Conservation (phyloP, 192 early-diverging fungal genomes). For the Gonapodya prolifera region DNA sequence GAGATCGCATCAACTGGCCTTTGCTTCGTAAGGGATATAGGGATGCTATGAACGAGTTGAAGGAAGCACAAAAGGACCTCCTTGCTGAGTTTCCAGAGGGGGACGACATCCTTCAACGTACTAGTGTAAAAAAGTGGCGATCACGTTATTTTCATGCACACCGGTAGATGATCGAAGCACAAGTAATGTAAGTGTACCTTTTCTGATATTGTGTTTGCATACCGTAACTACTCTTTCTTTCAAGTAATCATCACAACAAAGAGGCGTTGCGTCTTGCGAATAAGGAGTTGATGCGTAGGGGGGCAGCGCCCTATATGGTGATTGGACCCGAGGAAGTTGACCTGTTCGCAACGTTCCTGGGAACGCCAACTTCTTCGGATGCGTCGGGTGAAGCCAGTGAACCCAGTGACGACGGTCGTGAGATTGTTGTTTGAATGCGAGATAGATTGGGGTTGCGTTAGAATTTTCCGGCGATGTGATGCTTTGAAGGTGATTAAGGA, state of each 20-base stretch:
- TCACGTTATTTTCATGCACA: neutral
- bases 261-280: neutral
- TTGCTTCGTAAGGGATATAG: neutral
- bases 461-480: too few species aligned
- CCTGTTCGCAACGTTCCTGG: neutral
- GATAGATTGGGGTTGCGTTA: too few species aligned
- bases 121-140: neutral
- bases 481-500: too few species aligned
- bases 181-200: neutral
- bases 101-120: neutral
- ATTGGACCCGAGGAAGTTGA: neutral
- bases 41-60: neutral
- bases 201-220: neutral
- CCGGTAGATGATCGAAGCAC: neutral
- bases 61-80: neutral
- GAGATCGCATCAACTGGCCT: neutral
- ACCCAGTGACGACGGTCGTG: neutral
- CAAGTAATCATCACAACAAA: neutral
- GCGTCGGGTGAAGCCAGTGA: neutral
- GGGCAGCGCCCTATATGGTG: neutral
- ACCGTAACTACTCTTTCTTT: neutral
- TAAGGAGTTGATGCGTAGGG: neutral
- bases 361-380: neutral
- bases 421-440: too few species aligned
- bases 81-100: neutral